phyloP scores from a whole-genome alignment of 495 filamentous ascomycete genomes.

The Paragyromitra xinjiangensis region DNA sequence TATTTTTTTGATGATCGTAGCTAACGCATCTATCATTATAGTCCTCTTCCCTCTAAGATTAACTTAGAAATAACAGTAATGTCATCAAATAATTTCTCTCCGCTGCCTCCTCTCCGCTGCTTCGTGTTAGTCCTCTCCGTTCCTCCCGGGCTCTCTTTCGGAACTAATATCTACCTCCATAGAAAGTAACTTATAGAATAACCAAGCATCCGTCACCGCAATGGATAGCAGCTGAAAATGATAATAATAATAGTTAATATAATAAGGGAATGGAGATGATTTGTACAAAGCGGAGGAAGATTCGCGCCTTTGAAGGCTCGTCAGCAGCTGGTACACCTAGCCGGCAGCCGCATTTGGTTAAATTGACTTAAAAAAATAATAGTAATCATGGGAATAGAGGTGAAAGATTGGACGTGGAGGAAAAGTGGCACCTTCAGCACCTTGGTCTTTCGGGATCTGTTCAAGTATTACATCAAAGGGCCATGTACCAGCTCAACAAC shows the following conservation, averaged over 20 bases:
- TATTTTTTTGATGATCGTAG: too few relatives aligned
- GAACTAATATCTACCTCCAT: too few relatives aligned
- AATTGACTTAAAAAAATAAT: background rate
- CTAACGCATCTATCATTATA: conserved; percentile 1
- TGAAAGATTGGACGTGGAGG: background rate
- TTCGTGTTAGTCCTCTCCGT: too few relatives aligned
- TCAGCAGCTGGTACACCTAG: background rate
- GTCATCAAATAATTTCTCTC: background rate
- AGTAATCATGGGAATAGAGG: background rate
- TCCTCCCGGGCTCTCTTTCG: too few relatives aligned
- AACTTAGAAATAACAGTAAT: background rate
- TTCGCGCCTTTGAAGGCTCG: background rate
- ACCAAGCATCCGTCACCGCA: background rate
- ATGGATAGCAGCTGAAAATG: background rate
- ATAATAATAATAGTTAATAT: background rate
- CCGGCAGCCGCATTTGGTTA: background rate
- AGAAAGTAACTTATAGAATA: too few relatives aligned
- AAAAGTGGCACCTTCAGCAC: background rate
- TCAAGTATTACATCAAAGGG: too few relatives aligned
- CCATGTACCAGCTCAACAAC: background rate
- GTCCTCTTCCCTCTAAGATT: conserved; percentile 9
- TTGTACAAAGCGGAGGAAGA: background rate
- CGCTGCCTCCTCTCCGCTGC: background rate
- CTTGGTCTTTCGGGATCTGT: too few relatives aligned
- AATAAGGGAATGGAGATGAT: background rate